Evolutionary conservation across 2,329 filamentous ascomycete genomes (phyloP).

Genomic region (Colletotrichum acutatum): DNA sequence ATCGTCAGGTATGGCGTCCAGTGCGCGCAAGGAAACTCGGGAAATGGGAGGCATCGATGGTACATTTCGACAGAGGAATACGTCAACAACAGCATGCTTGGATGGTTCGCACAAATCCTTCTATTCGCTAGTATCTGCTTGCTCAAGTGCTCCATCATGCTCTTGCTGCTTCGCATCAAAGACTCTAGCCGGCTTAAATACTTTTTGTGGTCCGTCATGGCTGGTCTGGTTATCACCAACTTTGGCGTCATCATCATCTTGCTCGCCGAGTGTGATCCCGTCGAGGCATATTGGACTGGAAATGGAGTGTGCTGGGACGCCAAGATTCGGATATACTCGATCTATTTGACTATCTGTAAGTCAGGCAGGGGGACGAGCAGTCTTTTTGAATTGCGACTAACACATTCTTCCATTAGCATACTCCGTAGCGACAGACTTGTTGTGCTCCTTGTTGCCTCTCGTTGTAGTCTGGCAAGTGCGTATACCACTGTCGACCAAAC

Average conservation of each 20-base stretch:
- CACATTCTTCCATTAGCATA: conserved; percentile 35
- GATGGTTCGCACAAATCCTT: conserved; percentile 53
- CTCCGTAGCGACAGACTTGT: conserved; percentile 41
- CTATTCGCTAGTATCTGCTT: conserved; percentile 52
- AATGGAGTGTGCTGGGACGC: conserved; percentile 45
- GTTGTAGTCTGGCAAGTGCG: conserved; percentile 47
- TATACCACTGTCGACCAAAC: conserved; percentile 44
- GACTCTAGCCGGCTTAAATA: conserved; percentile 44
- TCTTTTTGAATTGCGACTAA: neutral
- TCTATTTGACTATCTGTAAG: conserved; percentile 46
- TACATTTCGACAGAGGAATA: conserved; percentile 47
- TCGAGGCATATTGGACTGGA: conserved; percentile 45
- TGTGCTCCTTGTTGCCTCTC: conserved; percentile 43
- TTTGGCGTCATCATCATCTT: conserved; percentile 45
- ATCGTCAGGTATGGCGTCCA: conserved; percentile 46
- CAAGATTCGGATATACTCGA: conserved; percentile 45
- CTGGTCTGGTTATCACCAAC: conserved; percentile 45
- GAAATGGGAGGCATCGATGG: conserved; percentile 52
- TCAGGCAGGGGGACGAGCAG: neutral
- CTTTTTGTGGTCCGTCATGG: conserved; percentile 46
- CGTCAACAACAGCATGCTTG: conserved; percentile 48
- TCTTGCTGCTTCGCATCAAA: conserved; percentile 54
- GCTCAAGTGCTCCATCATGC: conserved; percentile 54
- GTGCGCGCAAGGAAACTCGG: conserved; percentile 45
- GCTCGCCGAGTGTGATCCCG: conserved; percentile 45